Evolutionary conservation across 495 filamentous ascomycete genomes (phyloP).

Genomic region (Aspergillus steynii): DNA sequence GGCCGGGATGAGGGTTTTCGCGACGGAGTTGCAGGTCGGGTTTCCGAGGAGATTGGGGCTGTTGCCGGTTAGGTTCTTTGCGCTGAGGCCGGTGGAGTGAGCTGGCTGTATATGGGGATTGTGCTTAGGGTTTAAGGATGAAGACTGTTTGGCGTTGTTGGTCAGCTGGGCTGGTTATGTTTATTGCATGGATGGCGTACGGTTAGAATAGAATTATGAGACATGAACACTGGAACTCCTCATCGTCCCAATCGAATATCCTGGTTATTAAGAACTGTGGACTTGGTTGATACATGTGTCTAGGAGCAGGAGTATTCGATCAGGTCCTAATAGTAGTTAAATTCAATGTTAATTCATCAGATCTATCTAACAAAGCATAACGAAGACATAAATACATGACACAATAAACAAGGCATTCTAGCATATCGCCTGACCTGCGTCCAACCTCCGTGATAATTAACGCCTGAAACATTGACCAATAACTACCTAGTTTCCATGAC

Average conservation of each 20-base stretch:
- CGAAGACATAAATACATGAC: not conserved
- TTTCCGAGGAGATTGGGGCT: conserved; percentile 63
- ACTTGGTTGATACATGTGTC: no score
- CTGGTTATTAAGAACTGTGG: no score
- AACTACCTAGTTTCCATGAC: not conserved
- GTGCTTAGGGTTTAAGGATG: not conserved
- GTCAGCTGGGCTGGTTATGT: no score
- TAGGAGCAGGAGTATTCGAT: no score
- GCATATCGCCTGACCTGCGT: not conserved
- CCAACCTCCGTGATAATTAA: not conserved
- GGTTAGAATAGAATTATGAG: no score
- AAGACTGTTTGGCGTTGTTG: no score
- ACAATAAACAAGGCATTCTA: not conserved
- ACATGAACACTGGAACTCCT: no score
- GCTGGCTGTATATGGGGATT: not conserved
- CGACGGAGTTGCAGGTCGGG: conserved; percentile 74
- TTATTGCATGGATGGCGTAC: no score
- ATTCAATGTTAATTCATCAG: not conserved
- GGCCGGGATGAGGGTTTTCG: conserved; percentile 65
- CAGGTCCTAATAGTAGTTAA: no score
- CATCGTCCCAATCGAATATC: no score
- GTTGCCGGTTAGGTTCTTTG: conserved; percentile 72
- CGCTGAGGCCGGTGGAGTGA: conserved; percentile 43
- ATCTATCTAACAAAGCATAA: not conserved
- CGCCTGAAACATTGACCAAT: not conserved